Evolutionary conservation across 371 early-diverging fungal genomes (phyloP).

Genomic region (Zychaea mexicana): DNA sequence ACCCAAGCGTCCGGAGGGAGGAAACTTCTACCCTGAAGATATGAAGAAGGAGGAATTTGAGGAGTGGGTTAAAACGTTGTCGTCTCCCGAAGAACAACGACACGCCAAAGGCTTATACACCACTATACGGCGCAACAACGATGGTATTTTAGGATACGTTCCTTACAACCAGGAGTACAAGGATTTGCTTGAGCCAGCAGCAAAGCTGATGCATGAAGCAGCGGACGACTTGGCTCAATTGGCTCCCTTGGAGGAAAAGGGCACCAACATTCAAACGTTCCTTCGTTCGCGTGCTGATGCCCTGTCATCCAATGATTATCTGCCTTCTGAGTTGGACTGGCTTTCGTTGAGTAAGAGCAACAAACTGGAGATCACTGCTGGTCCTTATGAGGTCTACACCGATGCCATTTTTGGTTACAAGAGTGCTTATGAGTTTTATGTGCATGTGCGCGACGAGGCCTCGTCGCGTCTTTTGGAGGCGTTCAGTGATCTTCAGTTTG

Average conservation of each 20-base stretch:
- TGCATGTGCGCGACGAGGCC: conserved; percentile 76
- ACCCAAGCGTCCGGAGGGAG: conserved; percentile 63
- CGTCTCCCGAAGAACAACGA: conserved; percentile 38
- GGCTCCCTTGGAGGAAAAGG: conserved; percentile 7
- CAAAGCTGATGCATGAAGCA: conserved; percentile 60
- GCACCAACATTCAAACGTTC: conserved; percentile 59
- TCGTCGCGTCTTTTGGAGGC: conserved; percentile 65
- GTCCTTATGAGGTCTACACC: conserved; percentile 84
- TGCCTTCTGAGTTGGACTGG: conserved; percentile 77
- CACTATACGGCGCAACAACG: conserved; percentile 47
- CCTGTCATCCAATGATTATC: conserved; percentile 67
- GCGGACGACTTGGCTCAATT: conserved; percentile 54
- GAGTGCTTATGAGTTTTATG: conserved; percentile 72
- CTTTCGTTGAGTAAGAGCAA: conserved; percentile 63
- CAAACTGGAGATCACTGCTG: conserved; percentile 68
- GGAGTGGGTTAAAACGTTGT: conserved; percentile 56
- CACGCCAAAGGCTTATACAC: conserved; percentile 76
- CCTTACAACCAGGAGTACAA: conserved; percentile 68
- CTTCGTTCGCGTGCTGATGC: conserved; percentile 63
- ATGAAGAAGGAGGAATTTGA: conserved; percentile 74
- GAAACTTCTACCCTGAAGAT: conserved; percentile 79
- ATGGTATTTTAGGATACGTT: conserved; percentile 39
- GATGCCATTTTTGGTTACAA: conserved; percentile 71
- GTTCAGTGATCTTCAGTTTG: conserved; percentile 70
- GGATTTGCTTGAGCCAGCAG: conserved; percentile 64